These are phyloP conservation scores for Thermothielavioides terrestris DNA, from an alignment of 495 filamentous ascomycete species.

Conservation along the genomic window DNA sequence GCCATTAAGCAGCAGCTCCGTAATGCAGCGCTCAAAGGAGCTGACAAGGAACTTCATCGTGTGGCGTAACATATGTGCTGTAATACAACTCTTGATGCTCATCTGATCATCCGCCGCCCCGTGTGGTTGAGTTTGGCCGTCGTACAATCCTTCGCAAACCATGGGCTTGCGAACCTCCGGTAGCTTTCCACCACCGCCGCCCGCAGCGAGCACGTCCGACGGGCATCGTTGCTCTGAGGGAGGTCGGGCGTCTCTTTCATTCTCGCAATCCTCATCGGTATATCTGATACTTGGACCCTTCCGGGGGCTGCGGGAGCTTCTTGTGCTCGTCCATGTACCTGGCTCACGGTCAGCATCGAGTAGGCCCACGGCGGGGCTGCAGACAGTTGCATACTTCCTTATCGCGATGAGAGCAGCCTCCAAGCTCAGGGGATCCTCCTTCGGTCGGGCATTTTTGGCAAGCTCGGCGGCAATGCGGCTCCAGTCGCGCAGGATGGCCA, in stretches of 20 bases:
- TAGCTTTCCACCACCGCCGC: too few relatives aligned
- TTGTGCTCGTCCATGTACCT: slow-evolving; percentile 98
- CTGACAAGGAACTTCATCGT: too few relatives aligned
- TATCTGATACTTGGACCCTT: slow-evolving; percentile 64
- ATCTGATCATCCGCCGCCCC: too few relatives aligned
- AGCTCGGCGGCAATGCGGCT: slow-evolving; percentile 83
- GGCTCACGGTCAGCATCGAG: slow-evolving; percentile 17
- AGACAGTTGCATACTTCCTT: slow-evolving; percentile 17
- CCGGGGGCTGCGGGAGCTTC: slow-evolving; percentile 88
- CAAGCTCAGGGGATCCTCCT: slow-evolving; percentile 28
- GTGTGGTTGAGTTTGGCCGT: too few relatives aligned
- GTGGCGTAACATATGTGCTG: too few relatives aligned
- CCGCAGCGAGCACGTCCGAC: too few relatives aligned
- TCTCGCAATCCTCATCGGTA: slow-evolving; percentile 16
- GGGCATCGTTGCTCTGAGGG: background rate
- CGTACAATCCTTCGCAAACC: too few relatives aligned
- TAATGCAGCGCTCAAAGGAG: too few relatives aligned
- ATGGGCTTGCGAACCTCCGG: too few relatives aligned
- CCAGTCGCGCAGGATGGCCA: slow-evolving; percentile 82
- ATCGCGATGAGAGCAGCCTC: slow-evolving; percentile 48
- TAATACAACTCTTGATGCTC: too few relatives aligned
- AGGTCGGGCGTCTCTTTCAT: background rate
- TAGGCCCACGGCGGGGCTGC: background rate
- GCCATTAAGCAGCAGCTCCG: background rate
- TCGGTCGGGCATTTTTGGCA: slow-evolving; percentile 31